Evolutionary conservation across 1,284 basidiomycete species (phyloP).

Genomic region (Trichosporon inkin): DNA sequence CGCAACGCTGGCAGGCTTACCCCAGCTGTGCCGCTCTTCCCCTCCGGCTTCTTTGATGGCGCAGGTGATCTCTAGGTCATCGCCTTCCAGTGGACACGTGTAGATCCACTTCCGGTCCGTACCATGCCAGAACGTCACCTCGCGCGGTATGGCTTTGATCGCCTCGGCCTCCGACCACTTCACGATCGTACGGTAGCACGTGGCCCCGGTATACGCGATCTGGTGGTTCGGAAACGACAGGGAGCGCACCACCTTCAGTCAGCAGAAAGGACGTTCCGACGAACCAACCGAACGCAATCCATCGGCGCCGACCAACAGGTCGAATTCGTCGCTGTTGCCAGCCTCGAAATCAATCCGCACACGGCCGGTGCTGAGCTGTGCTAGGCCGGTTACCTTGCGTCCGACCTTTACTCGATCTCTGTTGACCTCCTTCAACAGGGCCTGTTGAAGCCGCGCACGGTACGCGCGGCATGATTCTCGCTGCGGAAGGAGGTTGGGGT

Average conservation of each 20-base stretch:
- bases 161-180: neutral
- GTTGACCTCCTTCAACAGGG: neutral
- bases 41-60: neutral
- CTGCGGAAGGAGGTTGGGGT: neutral
- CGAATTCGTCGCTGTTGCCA: conserved; percentile 10
- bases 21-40: neutral
- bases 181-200: neutral
- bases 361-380: neutral
- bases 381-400: no score
- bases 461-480: neutral
- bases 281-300: conserved; percentile 38
- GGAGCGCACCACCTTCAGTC: conserved; percentile 13
- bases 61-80: neutral
- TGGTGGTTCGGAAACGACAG: conserved; percentile 31
- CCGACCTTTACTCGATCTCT: no score
- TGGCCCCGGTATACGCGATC: conserved; percentile 28
- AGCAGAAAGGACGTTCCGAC: neutral
- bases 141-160: neutral
- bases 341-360: neutral
- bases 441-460: neutral
- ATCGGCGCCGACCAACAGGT: conserved; percentile 38
- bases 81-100: neutral
- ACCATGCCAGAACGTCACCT: neutral
- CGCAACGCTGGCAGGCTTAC: neutral
- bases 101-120: neutral